Evolutionary conservation across 306 rosid genomes (phyloP).

Genomic region (Vachellia collinsii): DNA sequence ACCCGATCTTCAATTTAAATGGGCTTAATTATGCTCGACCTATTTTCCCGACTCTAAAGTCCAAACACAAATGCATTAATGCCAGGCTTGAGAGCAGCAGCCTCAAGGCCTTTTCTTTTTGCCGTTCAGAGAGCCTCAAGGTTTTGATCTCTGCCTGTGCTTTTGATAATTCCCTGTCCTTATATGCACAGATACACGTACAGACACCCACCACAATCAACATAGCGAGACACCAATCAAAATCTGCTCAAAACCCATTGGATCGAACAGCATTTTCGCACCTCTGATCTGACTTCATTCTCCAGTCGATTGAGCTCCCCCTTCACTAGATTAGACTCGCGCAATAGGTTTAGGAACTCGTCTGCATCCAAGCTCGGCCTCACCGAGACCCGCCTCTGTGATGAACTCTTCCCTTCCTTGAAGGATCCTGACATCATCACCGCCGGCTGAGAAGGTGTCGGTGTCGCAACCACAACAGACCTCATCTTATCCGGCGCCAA

Average conservation of each 20-base stretch:
- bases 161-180: constrained; percentile 90
- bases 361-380: constrained; percentile 96
- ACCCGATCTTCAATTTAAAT: no score
- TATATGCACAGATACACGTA: constrained; percentile 66
- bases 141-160: constrained; percentile 99
- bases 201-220: constrained; percentile 28
- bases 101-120: constrained; percentile 91
- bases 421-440: constrained; percentile 86
- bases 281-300: constrained; percentile 99
- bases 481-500: constrained; percentile 30
- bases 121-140: constrained; percentile 82
- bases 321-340: constrained; percentile 99
- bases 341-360: constrained; percentile 84
- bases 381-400: constrained; percentile 70
- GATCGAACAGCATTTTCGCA: constrained; percentile 87
- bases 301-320: constrained; percentile 98
- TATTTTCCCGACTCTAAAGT: no score
- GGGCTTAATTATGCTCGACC: no score
- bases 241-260: constrained; percentile 48
- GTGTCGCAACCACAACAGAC: constrained; percentile 35
- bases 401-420: constrained; percentile 87
- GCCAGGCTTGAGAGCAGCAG: background rate
- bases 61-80: background rate
- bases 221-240: constrained; percentile 33
- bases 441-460: constrained; percentile 41